A percentile compares a stretch with the other conserved stretches of the same genome.
phyloP scores from a whole-genome alignment of 352 stramenopile genomes.

The Globisporangium viniferum region DNA sequence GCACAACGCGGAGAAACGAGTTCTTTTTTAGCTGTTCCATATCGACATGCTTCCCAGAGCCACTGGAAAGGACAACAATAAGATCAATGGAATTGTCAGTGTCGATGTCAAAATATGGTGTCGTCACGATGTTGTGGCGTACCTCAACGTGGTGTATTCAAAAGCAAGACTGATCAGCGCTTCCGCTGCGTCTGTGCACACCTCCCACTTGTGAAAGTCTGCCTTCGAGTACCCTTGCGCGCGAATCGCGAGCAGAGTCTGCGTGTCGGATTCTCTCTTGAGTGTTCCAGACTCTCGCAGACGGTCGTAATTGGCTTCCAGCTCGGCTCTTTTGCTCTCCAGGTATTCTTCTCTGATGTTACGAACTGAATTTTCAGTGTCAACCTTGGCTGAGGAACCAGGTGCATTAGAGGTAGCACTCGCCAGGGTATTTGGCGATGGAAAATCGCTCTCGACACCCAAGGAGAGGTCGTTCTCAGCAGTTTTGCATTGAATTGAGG shows the following conservation, averaged over 20 bases:
- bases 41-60: constrained; percentile 14
- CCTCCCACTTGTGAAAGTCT: constrained; percentile 14
- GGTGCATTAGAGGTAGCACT: too few species aligned
- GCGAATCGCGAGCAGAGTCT: constrained; percentile 32
- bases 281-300: constrained; percentile 31
- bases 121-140: neutral
- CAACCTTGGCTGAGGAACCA: neutral
- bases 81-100: neutral
- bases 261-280: constrained; percentile 35
- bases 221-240: constrained; percentile 23
- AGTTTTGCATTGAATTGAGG: neutral
- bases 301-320: constrained; percentile 48
- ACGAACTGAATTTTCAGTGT: neutral
- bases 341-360: constrained; percentile 39
- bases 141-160: constrained; percentile 26
- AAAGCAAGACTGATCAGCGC: constrained; percentile 29
- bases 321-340: constrained; percentile 30
- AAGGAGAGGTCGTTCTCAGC: neutral
- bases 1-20: constrained; percentile 19
- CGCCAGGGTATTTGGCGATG: too few species aligned
- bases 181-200: constrained; percentile 32
- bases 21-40: constrained; percentile 23
- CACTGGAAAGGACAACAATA: constrained; percentile 10
- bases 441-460: neutral
- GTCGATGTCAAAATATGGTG: neutral